phyloP scores from a whole-genome alignment of 2,329 filamentous ascomycete species.

The Ophiostoma montium region DNA sequence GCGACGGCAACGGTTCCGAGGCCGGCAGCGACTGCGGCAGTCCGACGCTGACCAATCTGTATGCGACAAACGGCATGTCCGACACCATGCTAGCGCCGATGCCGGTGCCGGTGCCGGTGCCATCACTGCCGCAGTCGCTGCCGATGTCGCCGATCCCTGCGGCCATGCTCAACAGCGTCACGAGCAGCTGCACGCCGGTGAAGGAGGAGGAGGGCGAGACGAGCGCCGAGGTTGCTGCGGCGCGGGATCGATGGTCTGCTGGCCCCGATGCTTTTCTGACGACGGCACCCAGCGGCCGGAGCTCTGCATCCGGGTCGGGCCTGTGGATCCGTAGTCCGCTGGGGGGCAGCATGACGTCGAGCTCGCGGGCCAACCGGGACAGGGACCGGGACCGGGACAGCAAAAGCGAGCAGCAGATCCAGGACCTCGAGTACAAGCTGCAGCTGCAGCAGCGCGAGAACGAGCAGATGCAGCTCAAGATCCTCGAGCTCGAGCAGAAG shows the following conservation, averaged over 20 bases:
- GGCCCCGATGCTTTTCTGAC: background rate
- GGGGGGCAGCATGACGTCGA: background rate
- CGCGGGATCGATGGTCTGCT: background rate
- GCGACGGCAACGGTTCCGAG: constrained; percentile 29
- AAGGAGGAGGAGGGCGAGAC: constrained; percentile 24
- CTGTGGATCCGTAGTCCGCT: constrained; percentile 16
- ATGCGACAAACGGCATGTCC: constrained; percentile 14
- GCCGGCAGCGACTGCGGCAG: constrained; percentile 32
- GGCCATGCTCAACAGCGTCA: background rate
- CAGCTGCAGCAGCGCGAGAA: constrained; percentile 5
- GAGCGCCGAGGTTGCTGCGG: background rate
- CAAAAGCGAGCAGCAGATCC: background rate
- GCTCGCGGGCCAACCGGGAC: too few species aligned
- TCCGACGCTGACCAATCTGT: constrained; percentile 30
- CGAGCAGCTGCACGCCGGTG: constrained; percentile 24
- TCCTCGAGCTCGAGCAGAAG: background rate
- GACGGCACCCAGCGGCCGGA: background rate
- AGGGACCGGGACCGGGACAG: background rate
- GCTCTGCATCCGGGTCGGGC: constrained; percentile 16
- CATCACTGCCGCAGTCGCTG: constrained; percentile 14
- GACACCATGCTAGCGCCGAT: constrained; percentile 1
- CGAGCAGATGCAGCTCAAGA: constrained; percentile 4
- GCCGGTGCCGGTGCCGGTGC: background rate
- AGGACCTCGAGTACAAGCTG: constrained; percentile 3
- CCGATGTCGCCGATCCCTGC: constrained; percentile 13